Percentiles rank a stretch among this genome's conserved stretches.
These are phyloP conservation scores for Pseudocercospora crystallina DNA, from an alignment of 2,329 filamentous ascomycete species.

Conservation along the genomic window DNA sequence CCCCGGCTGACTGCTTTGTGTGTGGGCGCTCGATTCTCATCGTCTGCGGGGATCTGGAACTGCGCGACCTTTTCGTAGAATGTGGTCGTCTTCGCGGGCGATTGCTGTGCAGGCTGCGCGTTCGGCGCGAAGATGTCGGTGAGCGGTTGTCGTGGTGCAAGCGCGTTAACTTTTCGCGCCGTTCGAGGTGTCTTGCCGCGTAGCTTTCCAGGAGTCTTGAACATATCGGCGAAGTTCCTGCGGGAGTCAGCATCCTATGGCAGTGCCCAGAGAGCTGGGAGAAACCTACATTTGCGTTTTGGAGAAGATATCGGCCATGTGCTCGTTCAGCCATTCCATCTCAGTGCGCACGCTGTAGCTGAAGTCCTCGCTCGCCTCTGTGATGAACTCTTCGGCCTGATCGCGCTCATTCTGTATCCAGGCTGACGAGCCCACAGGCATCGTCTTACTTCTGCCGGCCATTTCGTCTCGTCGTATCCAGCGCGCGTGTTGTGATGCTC, in stretches of 20 bases:
- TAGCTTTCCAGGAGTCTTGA: conserved; percentile 86
- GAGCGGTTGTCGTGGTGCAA: conserved; percentile 58
- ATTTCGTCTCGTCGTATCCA: conserved; percentile 23
- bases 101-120: conserved; percentile 46
- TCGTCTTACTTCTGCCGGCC: conserved; percentile 28
- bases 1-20: conserved; percentile 30
- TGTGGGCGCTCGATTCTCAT: conserved; percentile 35
- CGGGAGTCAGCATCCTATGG: conserved; percentile 28
- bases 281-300: conserved; percentile 74
- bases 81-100: conserved; percentile 54
- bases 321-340: conserved; percentile 96
- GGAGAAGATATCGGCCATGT: conserved; percentile 93
- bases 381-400: conserved; percentile 71
- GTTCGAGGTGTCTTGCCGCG: conserved; percentile 79
- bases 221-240: conserved; percentile 90
- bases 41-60: conserved; percentile 61
- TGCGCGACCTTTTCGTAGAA: conserved; percentile 56
- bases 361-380: conserved; percentile 88
- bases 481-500: conserved; percentile 16
- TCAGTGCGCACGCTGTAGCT: conserved; percentile 90
- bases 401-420: conserved; percentile 86
- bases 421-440: conserved; percentile 41
- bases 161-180: conserved; percentile 58
- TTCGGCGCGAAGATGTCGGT: conserved; percentile 51
- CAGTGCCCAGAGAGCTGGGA: not conserved